Base-by-base conservation (phyloP, 1,284 basidiomycete species). In the Clitocybe nebularis region DNA sequence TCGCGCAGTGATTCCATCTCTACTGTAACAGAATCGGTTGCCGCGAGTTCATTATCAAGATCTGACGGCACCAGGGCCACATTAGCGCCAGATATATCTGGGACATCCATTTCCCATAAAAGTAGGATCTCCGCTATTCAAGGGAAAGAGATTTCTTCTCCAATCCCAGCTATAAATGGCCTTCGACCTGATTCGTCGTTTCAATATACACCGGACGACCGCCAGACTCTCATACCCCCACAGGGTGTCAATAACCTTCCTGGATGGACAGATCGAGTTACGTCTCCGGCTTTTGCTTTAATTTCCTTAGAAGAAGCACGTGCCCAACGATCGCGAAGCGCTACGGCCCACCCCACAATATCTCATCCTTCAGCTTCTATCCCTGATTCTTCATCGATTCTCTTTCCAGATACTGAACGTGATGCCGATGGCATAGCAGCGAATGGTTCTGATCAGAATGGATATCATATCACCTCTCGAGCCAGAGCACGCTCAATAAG, bases 281-380 rank as follows among this genome's bases (percentile, higher is more conserved):
- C 63, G 8, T 60, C 72, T 5, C 71, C 76, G 17, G 63, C 74
- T 10, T 79, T 86, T 51, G 70, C 75, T 29, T 71, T 89, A 23
- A 88, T 89, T 39, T 77, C 85, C 4, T 67, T 88, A 36, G 81
- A 87, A 56, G 82, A 89, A 61, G 86, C 86, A 2, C 76, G 84
- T 52, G 79, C 79, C 9, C 77, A 78, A 67, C 77, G 69, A 59
- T 67, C 75, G 35, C 75, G 81, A 28, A 75, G 70, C 51, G 70
- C 66, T 6, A 77, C 77, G 0, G 62, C 62, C 5, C 69, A 70
- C 36, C 54, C 60, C 25, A 54, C 57, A 37, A 30, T 16, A 47
- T 60, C 44, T 55, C 58, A n/a, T 39, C 53, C 53, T 36, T 55
- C 58, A 5, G 49, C 47, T 22, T 51, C 58, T 7, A 45, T 45